phyloP scores from a whole-genome alignment of 2,329 filamentous ascomycete species.

The Dothiorella sarmentorum region DNA sequence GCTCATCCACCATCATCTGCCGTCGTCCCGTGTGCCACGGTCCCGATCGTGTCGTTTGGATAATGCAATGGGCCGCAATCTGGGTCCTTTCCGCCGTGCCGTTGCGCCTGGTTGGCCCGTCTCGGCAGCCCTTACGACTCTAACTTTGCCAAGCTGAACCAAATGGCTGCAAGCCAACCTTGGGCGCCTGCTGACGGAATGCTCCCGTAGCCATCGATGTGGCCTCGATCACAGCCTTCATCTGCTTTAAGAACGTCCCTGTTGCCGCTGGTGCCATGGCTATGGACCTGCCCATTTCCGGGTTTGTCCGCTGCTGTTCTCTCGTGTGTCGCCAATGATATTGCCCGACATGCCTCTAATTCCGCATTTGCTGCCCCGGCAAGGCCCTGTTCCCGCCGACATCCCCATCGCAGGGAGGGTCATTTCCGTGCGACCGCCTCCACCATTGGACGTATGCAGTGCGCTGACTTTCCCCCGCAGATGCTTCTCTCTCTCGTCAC shows the following conservation, averaged over 20 bases:
- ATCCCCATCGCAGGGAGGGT: conserved; percentile 27
- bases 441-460: background rate
- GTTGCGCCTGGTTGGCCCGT: background rate
- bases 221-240: conserved; percentile 5
- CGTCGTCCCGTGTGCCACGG: background rate
- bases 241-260: conserved; percentile 1
- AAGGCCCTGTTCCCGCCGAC: conserved; percentile 18
- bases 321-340: background rate
- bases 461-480: background rate
- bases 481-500: conserved; percentile 12
- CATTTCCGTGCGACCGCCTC: conserved; percentile 21
- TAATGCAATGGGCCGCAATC: background rate
- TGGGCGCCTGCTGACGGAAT: background rate
- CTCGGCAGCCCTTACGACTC: background rate
- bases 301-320: background rate
- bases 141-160: conserved; percentile 5
- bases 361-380: background rate
- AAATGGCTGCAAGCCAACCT: background rate
- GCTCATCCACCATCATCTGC: background rate
- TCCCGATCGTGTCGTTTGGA: conserved; percentile 7
- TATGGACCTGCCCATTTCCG: conserved; percentile 5
- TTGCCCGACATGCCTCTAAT: background rate
- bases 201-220: background rate
- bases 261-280: conserved; percentile 3
- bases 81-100: background rate